These are phyloP conservation scores for Allium cepa DNA, from an alignment of 106 monocot genomes.

Conservation along the genomic window DNA sequence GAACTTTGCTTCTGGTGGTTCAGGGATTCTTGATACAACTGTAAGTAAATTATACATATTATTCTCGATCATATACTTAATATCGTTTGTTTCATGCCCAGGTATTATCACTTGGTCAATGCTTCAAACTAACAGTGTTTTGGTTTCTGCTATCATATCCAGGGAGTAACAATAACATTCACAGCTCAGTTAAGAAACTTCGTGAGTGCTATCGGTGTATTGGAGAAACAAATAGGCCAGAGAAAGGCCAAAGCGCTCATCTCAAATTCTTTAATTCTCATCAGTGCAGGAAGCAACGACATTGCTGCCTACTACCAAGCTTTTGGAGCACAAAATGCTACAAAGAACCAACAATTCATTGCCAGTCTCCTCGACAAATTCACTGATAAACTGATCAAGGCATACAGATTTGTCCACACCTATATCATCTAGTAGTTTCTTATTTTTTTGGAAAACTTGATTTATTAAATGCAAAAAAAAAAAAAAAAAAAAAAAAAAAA, in stretches of 20 bases:
- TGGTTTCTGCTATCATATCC: too few relatives aligned
- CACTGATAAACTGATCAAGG: too few relatives aligned
- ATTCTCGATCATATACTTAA: too few relatives aligned
- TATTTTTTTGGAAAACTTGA: too few relatives aligned
- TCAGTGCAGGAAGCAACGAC: conserved; percentile 38
- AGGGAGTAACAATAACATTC: not conserved
- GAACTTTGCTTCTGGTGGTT: conserved; percentile 41
- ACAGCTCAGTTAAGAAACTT: conserved; percentile 22
- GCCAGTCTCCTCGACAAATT: too few relatives aligned
- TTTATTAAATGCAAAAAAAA: too few relatives aligned
- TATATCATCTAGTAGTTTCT: not conserved
- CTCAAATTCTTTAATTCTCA: conserved; percentile 19
- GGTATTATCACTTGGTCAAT: too few relatives aligned
- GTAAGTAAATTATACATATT: conserved; percentile 1
- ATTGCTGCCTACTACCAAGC: conserved; percentile 15
- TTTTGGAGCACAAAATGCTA: conserved; percentile 2
- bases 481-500: too few relatives aligned
- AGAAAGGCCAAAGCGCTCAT: not conserved
- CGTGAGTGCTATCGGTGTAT: not conserved
- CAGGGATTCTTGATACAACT: conserved; percentile 37
- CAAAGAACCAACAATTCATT: not conserved
- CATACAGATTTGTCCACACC: not conserved
- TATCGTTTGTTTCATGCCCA: too few relatives aligned
- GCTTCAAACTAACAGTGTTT: too few relatives aligned
- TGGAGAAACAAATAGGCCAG: conserved; percentile 11